These are phyloP conservation scores for Phlyctochytrium arcticum DNA, from an alignment of 192 early-diverging fungal genomes.

Conservation along the genomic window DNA sequence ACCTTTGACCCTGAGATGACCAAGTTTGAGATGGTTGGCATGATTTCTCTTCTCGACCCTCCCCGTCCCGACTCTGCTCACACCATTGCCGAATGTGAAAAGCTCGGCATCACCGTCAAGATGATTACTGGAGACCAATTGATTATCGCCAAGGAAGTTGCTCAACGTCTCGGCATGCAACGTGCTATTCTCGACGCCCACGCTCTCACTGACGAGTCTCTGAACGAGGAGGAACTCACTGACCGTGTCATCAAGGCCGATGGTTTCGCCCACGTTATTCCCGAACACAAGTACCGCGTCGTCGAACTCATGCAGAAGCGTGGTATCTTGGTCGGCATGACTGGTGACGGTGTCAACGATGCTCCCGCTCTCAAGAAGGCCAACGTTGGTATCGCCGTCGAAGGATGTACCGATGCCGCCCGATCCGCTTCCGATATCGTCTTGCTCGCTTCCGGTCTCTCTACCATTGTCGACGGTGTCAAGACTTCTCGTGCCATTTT, in stretches of 20 bases:
- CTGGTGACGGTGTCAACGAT: conserved; percentile 98
- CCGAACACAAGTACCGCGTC: conserved; percentile 97
- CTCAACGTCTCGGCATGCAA: conserved; percentile 85
- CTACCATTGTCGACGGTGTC: conserved; percentile 91
- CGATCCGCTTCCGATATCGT: conserved; percentile 96
- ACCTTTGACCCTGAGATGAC: conserved; percentile 63
- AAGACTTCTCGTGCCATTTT: conserved; percentile 89
- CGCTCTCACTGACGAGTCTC: conserved; percentile 71
- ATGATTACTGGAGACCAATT: conserved; percentile 95
- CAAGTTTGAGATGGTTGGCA: conserved; percentile 77
- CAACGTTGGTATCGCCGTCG: conserved; percentile 96
- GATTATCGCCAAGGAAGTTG: conserved; percentile 88
- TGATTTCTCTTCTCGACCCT: conserved; percentile 89
- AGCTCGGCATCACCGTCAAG: conserved; percentile 83
- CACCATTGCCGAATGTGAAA: conserved; percentile 79
- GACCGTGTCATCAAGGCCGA: conserved; percentile 82
- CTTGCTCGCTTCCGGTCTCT: conserved; percentile 82
- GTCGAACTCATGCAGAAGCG: conserved; percentile 91
- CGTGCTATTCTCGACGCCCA: conserved; percentile 86
- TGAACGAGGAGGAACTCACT: conserved; percentile 77
- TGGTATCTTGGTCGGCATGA: conserved; percentile 89
- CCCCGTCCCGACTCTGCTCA: conserved; percentile 83
- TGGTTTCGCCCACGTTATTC: conserved; percentile 96
- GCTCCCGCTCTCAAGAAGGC: conserved; percentile 98
- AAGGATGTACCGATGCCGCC: conserved; percentile 95